A percentile compares a stretch with the other conserved stretches of the same genome.
Conservation (phyloP, 2,329 filamentous ascomycete genomes). For the Aspergillus proliferans region DNA sequence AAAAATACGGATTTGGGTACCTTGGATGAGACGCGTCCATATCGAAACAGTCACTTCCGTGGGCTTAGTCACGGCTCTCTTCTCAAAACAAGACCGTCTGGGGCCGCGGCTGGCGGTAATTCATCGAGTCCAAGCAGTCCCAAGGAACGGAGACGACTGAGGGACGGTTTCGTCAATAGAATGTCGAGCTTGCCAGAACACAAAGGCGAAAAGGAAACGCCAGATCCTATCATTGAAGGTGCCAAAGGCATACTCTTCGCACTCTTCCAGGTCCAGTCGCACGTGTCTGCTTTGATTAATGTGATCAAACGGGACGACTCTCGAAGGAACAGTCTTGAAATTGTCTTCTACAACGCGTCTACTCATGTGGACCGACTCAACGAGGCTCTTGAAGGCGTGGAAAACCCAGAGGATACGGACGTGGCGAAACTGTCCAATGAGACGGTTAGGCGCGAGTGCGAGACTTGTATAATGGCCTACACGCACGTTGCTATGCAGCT, state of each 20-base stretch:
- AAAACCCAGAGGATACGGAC: conserved; percentile 47
- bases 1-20: conserved; percentile 51
- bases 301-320: conserved; percentile 43
- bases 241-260: conserved; percentile 52
- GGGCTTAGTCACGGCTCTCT: conserved; percentile 54
- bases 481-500: conserved; percentile 45
- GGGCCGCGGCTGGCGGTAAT: conserved; percentile 29
- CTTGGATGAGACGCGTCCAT: conserved; percentile 47
- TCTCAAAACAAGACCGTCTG: conserved; percentile 33
- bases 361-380: conserved; percentile 53
- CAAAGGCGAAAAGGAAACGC: conserved; percentile 42
- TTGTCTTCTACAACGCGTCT: conserved; percentile 52
- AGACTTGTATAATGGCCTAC: conserved; percentile 46
- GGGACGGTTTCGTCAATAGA: conserved; percentile 43
- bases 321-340: conserved; percentile 47
- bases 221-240: conserved; percentile 49
- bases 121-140: conserved; percentile 42
- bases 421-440: conserved; percentile 35
- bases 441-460: conserved; percentile 41
- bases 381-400: conserved; percentile 46
- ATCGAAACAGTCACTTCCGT: conserved; percentile 50
- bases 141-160: conserved; percentile 34
- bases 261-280: conserved; percentile 46
- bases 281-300: conserved; percentile 42
- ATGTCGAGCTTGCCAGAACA: conserved; percentile 55